A percentile compares a stretch with the other conserved stretches of the same genome.
Evolutionary conservation across 768 basidiomycete genomes (phyloP).

Genomic region (Jaapia argillacea): DNA sequence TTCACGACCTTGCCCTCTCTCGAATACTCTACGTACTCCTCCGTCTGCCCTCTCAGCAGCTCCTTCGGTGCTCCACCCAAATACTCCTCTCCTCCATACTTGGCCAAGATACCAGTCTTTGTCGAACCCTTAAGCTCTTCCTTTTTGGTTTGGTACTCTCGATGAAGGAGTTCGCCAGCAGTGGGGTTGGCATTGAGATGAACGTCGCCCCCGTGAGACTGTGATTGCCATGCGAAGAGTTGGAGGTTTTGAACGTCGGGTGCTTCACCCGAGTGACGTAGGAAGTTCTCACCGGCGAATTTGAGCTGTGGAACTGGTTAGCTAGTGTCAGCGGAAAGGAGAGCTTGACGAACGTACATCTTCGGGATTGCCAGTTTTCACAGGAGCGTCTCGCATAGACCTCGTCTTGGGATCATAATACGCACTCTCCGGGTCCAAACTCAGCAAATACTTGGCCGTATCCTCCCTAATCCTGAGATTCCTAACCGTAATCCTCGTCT

Average conservation of each 20-base stretch:
- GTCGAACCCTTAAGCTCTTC: conserved; percentile 82
- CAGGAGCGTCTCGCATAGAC: conserved; percentile 96
- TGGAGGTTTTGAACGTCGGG: conserved; percentile 86
- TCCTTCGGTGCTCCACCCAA: conserved; percentile 86
- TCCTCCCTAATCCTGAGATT: conserved; percentile 98
- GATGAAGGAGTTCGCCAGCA: conserved; percentile 84
- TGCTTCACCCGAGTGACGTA: conserved; percentile 87
- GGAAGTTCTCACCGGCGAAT: conserved; percentile 97
- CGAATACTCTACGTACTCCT: conserved; percentile 96
- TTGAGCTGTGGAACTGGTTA: conserved; percentile 38
- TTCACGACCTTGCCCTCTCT: conserved; percentile 84
- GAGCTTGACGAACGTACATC: conserved; percentile 48
- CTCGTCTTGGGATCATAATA: conserved; percentile 99
- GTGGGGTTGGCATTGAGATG: conserved; percentile 96
- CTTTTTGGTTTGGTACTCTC: conserved; percentile 88
- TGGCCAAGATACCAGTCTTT: conserved; percentile 82
- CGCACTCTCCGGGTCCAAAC: conserved; percentile 88
- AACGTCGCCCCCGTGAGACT: conserved; percentile 86
- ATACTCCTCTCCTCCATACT: conserved; percentile 93
- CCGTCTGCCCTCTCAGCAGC: conserved; percentile 90
- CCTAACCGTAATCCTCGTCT: conserved; percentile 95
- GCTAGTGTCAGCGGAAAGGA: conserved; percentile 1
- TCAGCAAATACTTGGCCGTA: conserved; percentile 97
- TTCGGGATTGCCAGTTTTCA: conserved; percentile 67
- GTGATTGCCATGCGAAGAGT: conserved; percentile 96